Conservation (phyloP, 2,329 filamentous ascomycete species). For the Blumeria graminis region DNA sequence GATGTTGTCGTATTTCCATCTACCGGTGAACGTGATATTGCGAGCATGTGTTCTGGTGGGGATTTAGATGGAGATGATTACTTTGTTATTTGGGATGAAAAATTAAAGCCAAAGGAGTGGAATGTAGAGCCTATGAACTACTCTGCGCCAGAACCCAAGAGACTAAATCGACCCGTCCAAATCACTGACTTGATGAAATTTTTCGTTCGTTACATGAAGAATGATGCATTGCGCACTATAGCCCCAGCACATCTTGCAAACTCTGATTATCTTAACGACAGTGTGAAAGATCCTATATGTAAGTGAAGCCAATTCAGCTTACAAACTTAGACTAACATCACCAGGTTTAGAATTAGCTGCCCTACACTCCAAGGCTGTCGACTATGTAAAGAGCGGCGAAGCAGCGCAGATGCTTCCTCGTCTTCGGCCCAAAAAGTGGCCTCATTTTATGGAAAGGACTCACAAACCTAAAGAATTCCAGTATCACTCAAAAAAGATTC, state of each 20-base stretch:
- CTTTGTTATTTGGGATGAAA: conserved; percentile 72
- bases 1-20: conserved; percentile 77
- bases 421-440: conserved; percentile 40
- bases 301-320: conserved; percentile 14
- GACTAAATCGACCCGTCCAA: conserved; percentile 36
- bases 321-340: conserved; percentile 3
- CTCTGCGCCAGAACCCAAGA: conserved; percentile 28
- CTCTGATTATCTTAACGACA: conserved; percentile 35
- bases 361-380: conserved; percentile 76
- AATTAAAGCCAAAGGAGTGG: conserved; percentile 44
- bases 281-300: conserved; percentile 47
- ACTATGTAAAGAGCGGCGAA: conserved; percentile 77
- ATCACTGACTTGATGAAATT: conserved; percentile 57
- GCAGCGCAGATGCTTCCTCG: conserved; percentile 40
- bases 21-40: conserved; percentile 58
- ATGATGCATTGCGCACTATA: conserved; percentile 57
- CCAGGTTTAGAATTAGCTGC: conserved; percentile 43
- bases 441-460: conserved; percentile 70
- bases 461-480: conserved; percentile 20
- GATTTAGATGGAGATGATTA: conserved; percentile 94
- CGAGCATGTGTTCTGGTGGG: conserved; percentile 88
- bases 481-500: conserved; percentile 45
- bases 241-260: conserved; percentile 60
- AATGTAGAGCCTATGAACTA: conserved; percentile 63
- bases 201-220: conserved; percentile 83